Percentiles rank a stretch among this genome's conserved stretches.
Evolutionary conservation across 306 rosid species (phyloP).

Genomic region (Cucurbita argyrosperma): DNA sequence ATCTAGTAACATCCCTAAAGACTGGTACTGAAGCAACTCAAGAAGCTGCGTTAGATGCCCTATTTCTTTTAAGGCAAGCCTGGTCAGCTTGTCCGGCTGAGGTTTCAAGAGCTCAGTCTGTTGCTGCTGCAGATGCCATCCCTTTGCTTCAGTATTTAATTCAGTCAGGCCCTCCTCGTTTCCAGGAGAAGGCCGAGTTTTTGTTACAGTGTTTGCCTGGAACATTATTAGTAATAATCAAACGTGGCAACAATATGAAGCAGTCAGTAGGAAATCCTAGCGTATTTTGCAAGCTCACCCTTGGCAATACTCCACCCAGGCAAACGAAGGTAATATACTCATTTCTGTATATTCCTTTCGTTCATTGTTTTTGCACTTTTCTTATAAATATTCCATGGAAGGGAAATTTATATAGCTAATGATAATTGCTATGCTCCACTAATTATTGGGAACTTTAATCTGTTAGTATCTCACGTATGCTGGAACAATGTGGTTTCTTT

Average conservation of each 20-base stretch:
- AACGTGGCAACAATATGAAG: constrained; percentile 90
- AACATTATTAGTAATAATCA: constrained; percentile 75
- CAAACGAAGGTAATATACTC: constrained; percentile 60
- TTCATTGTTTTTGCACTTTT: neutral
- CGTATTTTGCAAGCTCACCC: constrained; percentile 85
- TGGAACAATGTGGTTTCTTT: neutral
- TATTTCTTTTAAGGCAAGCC: constrained; percentile 95
- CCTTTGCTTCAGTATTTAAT: constrained; percentile 87
- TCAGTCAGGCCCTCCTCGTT: constrained; percentile 97
- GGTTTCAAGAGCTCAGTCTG: constrained; percentile 90
- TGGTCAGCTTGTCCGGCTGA: constrained; percentile 99
- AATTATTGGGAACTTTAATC: neutral
- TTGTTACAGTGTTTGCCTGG: constrained; percentile 96
- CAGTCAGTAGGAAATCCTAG: constrained; percentile 98
- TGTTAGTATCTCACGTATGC: neutral
- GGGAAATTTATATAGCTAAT: neutral
- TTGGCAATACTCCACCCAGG: constrained; percentile 73
- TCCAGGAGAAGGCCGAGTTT: constrained; percentile 94
- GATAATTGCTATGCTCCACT: neutral
- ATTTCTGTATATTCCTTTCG: neutral
- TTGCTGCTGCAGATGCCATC: constrained; percentile 95
- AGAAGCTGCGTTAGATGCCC: constrained; percentile 92
- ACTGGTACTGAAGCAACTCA: constrained; percentile 94
- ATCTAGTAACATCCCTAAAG: constrained; percentile 82
- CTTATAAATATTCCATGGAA: neutral